phyloP scores from a whole-genome alignment of 495 filamentous ascomycete species.

The Aspergillus heteromorphus region DNA sequence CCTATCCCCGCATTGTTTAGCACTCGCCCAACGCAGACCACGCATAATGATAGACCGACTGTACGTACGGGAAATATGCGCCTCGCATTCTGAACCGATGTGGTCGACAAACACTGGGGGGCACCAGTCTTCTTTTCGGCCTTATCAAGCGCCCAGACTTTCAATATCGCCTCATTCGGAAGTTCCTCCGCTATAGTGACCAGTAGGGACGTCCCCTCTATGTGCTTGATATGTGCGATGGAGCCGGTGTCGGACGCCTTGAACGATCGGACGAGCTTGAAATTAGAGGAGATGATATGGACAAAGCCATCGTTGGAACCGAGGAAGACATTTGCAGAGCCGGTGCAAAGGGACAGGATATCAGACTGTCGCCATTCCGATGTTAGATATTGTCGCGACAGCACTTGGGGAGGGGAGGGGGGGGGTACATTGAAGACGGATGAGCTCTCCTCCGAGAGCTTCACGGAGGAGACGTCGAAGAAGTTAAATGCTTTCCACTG shows the following conservation, averaged over 20 bases:
- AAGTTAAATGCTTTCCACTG: constrained; percentile 99
- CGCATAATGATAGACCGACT: not conserved
- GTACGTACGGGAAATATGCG: constrained; percentile 80
- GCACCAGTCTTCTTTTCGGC: constrained; percentile 87
- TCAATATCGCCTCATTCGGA: constrained; percentile 78
- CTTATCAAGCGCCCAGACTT: constrained; percentile 95
- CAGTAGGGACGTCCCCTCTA: constrained; percentile 79
- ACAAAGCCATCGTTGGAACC: constrained; percentile 79
- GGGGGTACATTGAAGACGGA: constrained; percentile 54
- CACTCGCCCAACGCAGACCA: not conserved
- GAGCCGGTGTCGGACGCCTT: constrained; percentile 71
- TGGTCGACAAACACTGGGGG: constrained; percentile 77
- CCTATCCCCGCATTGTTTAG: constrained; percentile 40
- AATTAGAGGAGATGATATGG: constrained; percentile 76
- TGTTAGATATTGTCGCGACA: constrained; percentile 12
- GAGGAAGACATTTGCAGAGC: constrained; percentile 86
- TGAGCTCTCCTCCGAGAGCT: constrained; percentile 66
- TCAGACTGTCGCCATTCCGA: constrained; percentile 45
- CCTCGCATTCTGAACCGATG: constrained; percentile 83
- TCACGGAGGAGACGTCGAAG: constrained; percentile 88
- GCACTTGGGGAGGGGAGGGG: not conserved
- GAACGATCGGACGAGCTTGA: constrained; percentile 84
- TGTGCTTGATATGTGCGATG: constrained; percentile 93
- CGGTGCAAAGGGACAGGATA: constrained; percentile 67
- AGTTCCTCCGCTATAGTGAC: constrained; percentile 86